These are phyloP conservation scores for Saccharum officinarum DNA, from an alignment of 176 grass and related monocot species.

Conservation along the genomic window DNA sequence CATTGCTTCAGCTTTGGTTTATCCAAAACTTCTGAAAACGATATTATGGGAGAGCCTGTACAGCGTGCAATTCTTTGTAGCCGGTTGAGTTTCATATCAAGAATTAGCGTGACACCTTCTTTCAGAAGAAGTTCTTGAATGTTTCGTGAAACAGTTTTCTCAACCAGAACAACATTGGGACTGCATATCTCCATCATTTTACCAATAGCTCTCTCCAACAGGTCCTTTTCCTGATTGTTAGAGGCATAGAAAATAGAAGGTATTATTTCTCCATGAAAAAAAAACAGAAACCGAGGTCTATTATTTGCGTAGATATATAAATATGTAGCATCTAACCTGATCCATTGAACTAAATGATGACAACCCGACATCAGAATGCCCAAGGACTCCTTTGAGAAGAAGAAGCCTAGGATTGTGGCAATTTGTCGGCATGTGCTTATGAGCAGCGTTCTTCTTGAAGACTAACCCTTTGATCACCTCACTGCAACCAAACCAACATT, in stretches of 20 bases:
- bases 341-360: constrained; percentile 87
- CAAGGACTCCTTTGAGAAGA: constrained; percentile 78
- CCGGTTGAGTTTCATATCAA: constrained; percentile 75
- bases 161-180: constrained; percentile 85
- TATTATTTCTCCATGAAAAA: constrained; percentile 4
- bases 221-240: constrained; percentile 64
- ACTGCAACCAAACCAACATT: constrained; percentile 61
- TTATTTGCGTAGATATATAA: background rate
- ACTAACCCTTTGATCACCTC: constrained; percentile 92
- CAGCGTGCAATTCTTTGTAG: constrained; percentile 76
- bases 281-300: background rate
- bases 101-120: constrained; percentile 69
- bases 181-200: constrained; percentile 76
- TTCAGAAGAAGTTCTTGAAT: constrained; percentile 77
- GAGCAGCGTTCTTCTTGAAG: constrained; percentile 94
- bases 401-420: constrained; percentile 89
- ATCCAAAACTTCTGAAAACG: constrained; percentile 68
- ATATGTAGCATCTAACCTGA: constrained; percentile 53
- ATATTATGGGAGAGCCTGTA: constrained; percentile 78
- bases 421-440: constrained; percentile 89
- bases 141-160: constrained; percentile 83
- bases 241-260: constrained; percentile 27
- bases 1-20: constrained; percentile 66
- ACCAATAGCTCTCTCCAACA: constrained; percentile 58
- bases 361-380: constrained; percentile 74